Base-by-base conservation (phyloP, 768 basidiomycete species). In the Suillus alpinus region DNA sequence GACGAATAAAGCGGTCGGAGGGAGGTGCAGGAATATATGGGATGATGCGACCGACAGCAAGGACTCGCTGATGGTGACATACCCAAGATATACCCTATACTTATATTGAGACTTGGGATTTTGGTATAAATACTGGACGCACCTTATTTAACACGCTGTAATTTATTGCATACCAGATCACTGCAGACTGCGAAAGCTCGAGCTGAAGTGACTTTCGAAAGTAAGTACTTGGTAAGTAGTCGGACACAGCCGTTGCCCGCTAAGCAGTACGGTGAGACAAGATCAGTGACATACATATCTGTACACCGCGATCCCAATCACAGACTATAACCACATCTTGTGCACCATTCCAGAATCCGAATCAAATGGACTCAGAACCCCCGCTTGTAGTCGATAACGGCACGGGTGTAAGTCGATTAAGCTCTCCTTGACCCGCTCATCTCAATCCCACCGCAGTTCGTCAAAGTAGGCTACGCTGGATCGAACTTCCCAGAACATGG, bases 401-500 rank as follows among this genome's bases (percentile, higher is more conserved):
- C 69, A 94, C 92, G 34, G 92, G 92, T 57, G 92, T 92, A 76
- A 70, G 89, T 78, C 40, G 26, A 18, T 23, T 16, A 32, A 23
- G 46, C 50, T 9, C 63, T 60, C 43, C 53, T 20, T 50, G 44
- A 59, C 63, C 52, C 52, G 53, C 57, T 57, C 59, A 58, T 53
- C 31, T 37, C 58, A 43, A 43, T 53, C 9, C 39, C 32, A 10
- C n/a, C 63, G 43, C 76, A 94, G 90, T 94, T 93, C 69, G 92
- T 94, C 69, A 94, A 94, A 81, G 90, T 92, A 40, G 92, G 92
- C 47, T 94, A 89, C 68, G 92, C 91, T 62, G 92, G 92, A 62
- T 92, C 91, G 69, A 97, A 98, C 80, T 98, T 97, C 68, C 95
- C 95, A 56, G 91, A 91, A 78, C 87, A 92, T 82, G 94, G 94